These are phyloP conservation scores for Colletotrichum cereale DNA, from an alignment of 2,329 filamentous ascomycete genomes.

Conservation along the genomic window DNA sequence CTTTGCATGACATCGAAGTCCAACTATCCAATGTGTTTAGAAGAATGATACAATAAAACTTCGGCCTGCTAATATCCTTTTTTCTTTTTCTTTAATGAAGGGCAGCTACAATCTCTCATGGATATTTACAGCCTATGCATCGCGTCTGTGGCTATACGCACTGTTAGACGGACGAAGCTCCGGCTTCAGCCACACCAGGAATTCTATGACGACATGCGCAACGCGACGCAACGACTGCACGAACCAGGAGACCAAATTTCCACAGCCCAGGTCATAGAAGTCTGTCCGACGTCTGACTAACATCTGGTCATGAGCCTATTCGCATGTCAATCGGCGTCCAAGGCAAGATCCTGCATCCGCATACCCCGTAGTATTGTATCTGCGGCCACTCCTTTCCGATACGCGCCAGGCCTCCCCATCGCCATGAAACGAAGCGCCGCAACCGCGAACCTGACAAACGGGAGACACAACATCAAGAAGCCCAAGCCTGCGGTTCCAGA, in stretches of 20 bases:
- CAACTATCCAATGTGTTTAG: no score
- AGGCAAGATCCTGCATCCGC: background rate
- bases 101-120: background rate
- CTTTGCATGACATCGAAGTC: no score
- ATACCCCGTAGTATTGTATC: background rate
- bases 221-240: background rate
- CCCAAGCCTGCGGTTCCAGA: constrained; percentile 50
- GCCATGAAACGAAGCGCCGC: constrained; percentile 28
- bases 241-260: background rate
- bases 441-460: constrained; percentile 9
- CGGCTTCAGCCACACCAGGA: background rate
- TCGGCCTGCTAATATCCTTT: no score
- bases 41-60: no score
- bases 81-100: background rate
- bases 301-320: background rate
- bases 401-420: background rate
- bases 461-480: constrained; percentile 7
- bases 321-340: background rate
- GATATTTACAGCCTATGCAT: background rate
- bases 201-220: constrained; percentile 21
- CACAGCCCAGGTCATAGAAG: background rate
- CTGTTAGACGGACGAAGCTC: background rate
- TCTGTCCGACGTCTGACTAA: background rate
- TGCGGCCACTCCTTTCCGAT: background rate
- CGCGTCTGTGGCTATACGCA: background rate